Base-by-base conservation (phyloP, 2,329 filamentous ascomycete species). In the Neonectria neomacrospora region DNA sequence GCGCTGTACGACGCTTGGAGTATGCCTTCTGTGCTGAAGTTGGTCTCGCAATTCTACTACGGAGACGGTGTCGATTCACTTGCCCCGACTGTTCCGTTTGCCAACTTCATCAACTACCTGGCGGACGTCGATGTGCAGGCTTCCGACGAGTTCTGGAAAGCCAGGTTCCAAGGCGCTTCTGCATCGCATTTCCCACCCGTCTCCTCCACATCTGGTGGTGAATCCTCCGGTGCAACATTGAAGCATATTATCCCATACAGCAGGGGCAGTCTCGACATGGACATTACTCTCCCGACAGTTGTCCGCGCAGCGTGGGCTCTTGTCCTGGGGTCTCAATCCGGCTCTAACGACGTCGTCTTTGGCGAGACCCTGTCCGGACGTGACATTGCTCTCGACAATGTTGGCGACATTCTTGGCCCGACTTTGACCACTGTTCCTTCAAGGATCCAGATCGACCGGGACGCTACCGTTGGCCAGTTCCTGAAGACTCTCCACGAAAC, bases 401-500 rank as follows among this genome's bases (percentile, higher is more conserved):
- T 70, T 1, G 41, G 62, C 18, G 54, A 65, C 0, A 70, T 70
- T 11, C 39, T 70, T 2, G 67, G 67, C 1, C 67, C 67, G 1
- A 68, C 67, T 0, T 23, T 70, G 8, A 70, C 67, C 4, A 70
- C 67, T 0, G 39, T 70, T 0, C 67, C 67, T 1, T 56, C 37
- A 18, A 41, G 67, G 2, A 53, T 70, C 12, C 63, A 54, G 8
- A 60, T 70, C 5, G 9, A 58, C 22, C 57, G 54, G 1, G 11
- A 32, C 1, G 32, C 18, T 5, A 54, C 54, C 3, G 26, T 68
- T 32, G 42, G 48, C 0, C 16, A 70, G 0, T 51, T 68, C 1
- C 3, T 70, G 9, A 30, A 32, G n/a, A 22, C 52, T 16, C 73
- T 88, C 14, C 72, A 82, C n/a, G 18, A 51, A 1, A 30, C 62